Evolutionary conservation across 2,329 filamentous ascomycete genomes (phyloP).

Genomic region (Lecanicillium sp.): DNA sequence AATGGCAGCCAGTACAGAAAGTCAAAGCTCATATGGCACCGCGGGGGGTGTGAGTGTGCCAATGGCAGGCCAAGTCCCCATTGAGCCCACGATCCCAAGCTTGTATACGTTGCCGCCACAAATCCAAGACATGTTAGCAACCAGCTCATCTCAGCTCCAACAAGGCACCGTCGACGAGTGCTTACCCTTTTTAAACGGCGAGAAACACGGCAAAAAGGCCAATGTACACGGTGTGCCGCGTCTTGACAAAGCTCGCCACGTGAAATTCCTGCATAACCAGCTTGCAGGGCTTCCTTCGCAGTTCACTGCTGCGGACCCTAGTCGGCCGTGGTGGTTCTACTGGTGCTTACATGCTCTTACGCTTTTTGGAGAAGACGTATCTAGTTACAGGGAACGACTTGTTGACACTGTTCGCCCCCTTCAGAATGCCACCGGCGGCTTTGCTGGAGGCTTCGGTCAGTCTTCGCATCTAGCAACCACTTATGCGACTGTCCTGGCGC

Average conservation of each 20-base stretch:
- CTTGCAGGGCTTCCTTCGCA: constrained; percentile 55
- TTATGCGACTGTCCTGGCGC: constrained; percentile 73
- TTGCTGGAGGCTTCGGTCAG: constrained; percentile 90
- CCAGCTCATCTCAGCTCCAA: constrained; percentile 60
- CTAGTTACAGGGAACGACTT: constrained; percentile 59
- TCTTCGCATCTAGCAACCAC: constrained; percentile 80
- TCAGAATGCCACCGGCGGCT: constrained; percentile 78
- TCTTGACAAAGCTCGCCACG: constrained; percentile 57
- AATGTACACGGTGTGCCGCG: constrained; percentile 68
- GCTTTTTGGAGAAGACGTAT: constrained; percentile 67
- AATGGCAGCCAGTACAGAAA: constrained; percentile 6
- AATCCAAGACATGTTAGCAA: constrained; percentile 58
- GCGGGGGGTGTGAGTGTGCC: no score
- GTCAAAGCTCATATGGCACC: background rate
- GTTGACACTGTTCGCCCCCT: constrained; percentile 68
- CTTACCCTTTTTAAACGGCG: constrained; percentile 56
- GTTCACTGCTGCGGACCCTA: constrained; percentile 74
- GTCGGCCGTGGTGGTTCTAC: constrained; percentile 88
- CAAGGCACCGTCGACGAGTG: constrained; percentile 60
- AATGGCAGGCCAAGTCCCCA: background rate
- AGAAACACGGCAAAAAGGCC: constrained; percentile 40
- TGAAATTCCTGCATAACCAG: constrained; percentile 52
- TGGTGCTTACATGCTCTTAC: constrained; percentile 75
- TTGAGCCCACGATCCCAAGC: constrained; percentile 31
- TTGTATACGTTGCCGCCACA: constrained; percentile 51